Evolutionary conservation across 306 rosid species (phyloP).

Genomic region (Begonia masoniana): DNA sequence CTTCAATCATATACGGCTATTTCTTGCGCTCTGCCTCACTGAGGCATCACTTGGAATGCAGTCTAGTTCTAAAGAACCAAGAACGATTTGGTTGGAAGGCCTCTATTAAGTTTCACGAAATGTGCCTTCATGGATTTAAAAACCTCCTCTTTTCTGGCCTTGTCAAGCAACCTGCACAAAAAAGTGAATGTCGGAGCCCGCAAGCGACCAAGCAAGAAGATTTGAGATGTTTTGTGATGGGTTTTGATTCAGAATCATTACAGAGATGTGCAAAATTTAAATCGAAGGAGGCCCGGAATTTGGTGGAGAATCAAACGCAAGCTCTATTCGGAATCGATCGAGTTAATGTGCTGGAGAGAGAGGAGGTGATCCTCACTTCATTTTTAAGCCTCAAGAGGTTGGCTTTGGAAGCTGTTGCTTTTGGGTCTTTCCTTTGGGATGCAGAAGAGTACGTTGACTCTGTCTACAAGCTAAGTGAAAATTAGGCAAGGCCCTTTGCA

Average conservation of each 20-base stretch:
- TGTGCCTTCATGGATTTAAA: slow-evolving; percentile 32
- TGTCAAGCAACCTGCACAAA: slow-evolving; percentile 19
- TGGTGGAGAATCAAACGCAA: slow-evolving; percentile 55
- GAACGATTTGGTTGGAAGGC: slow-evolving; percentile 30
- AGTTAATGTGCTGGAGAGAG: slow-evolving; percentile 25
- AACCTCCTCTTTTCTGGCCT: slow-evolving; percentile 29
- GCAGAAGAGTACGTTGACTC: slow-evolving; percentile 67
- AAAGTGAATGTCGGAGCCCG: slow-evolving; percentile 17
- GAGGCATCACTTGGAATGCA: slow-evolving; percentile 58
- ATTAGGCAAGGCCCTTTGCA: neutral
- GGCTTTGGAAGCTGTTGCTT: slow-evolving; percentile 92
- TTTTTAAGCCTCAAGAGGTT: slow-evolving; percentile 85
- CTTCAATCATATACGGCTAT: slow-evolving; percentile 81
- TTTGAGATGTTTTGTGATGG: slow-evolving; percentile 49
- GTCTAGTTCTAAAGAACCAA: slow-evolving; percentile 28
- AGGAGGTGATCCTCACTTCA: slow-evolving; percentile 66
- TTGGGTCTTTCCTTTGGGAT: slow-evolving; percentile 92
- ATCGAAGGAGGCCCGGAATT: slow-evolving; percentile 58
- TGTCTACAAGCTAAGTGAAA: slow-evolving; percentile 65
- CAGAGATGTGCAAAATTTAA: slow-evolving; percentile 73
- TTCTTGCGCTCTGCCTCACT: slow-evolving; percentile 65
- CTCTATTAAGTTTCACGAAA: slow-evolving; percentile 22
- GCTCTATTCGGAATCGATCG: slow-evolving; percentile 52
- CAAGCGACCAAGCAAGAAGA: slow-evolving; percentile 31
- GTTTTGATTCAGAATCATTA: slow-evolving; percentile 52